These are phyloP conservation scores for Wickerhamiella hasegawae DNA, from an alignment of 805 yeast species.

Conservation along the genomic window DNA sequence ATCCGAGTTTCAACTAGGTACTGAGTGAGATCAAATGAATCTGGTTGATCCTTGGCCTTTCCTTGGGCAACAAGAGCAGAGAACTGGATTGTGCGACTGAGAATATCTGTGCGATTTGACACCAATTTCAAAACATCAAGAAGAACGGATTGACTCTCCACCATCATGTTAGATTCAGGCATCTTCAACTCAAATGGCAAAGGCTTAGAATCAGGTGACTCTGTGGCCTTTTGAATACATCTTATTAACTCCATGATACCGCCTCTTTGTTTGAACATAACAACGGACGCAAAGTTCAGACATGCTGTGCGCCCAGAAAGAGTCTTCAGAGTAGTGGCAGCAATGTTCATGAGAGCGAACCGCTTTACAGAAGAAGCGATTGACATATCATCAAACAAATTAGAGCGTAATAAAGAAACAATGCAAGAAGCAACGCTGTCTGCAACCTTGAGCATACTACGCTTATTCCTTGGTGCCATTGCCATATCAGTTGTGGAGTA, in stretches of 20 bases:
- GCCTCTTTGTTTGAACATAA: slow-evolving; percentile 2
- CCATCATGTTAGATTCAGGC: background rate
- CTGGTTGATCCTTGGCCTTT: background rate
- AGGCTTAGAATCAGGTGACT: background rate
- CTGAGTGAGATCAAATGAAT: background rate
- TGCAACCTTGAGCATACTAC: background rate
- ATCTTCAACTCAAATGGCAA: background rate
- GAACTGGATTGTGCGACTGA: background rate
- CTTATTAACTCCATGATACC: slow-evolving; percentile 1
- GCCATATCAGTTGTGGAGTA: background rate
- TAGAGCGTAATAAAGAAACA: background rate
- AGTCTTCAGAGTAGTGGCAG: background rate
- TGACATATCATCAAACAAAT: too few relatives aligned
- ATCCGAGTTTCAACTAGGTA: background rate
- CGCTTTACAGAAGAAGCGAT: background rate
- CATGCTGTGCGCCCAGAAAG: background rate
- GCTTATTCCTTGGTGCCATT: background rate
- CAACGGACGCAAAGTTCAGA: background rate
- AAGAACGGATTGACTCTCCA: background rate
- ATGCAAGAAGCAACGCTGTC: background rate
- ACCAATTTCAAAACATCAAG: background rate
- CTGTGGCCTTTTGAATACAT: background rate
- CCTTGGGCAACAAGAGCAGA: background rate
- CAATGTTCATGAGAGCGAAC: background rate
- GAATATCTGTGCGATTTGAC: background rate